Base-by-base conservation (phyloP, 2,329 filamentous ascomycete species). In the Penicillium verrucosum region DNA sequence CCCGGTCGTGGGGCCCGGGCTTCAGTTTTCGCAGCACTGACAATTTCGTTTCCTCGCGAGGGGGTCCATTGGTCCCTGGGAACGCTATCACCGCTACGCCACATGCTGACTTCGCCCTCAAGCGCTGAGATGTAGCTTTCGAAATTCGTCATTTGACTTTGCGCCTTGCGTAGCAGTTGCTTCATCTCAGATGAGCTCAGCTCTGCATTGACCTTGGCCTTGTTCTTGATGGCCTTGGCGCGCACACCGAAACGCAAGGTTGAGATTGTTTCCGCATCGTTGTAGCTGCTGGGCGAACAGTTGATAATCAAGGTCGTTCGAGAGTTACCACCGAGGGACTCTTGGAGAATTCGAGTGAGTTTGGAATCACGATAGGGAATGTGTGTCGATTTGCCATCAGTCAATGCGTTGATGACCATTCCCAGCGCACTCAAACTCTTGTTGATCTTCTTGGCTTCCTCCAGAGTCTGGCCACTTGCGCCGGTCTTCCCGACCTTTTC, bases 391-490 rank as follows among this genome's bases (percentile, higher is more conserved):
- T 96, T 97, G 72, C 92, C 93, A 73, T 97, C 94, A 3, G 94
- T 97, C 68, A 99, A 80, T 52, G 92, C 86, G 77, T 97, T 97
- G 82, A 99, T 99, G 78, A 97, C 94, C 92, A 97, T 97, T 69
- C 94, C 94, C 59, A 99, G 83, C 54, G 94, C 92, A 78, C 92
- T 97, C 80, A 99, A 84, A 82, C 92, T 97, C 83, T 97, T 97
- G 84, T 99, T 99, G 83, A 99, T 99, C 83, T 99, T 99, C 82
- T 97, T 97, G 59, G 94, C 94, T 75, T 99, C 94, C 75, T 97
- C 94, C 42, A 99, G 82, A 5, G 93, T 97, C 77, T 97, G 94
- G 56, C 94, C 94, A 73, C 91, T 97, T 60, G 94, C 94, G 66
- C 94, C 94, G 30, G 94, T 99, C 83, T 99, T 97, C 73, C 94